A percentile compares a stretch with the other conserved stretches of the same genome.
Conservation (phyloP, 1,139 yeast species). For the Saccharomycopsis phalli region DNA sequence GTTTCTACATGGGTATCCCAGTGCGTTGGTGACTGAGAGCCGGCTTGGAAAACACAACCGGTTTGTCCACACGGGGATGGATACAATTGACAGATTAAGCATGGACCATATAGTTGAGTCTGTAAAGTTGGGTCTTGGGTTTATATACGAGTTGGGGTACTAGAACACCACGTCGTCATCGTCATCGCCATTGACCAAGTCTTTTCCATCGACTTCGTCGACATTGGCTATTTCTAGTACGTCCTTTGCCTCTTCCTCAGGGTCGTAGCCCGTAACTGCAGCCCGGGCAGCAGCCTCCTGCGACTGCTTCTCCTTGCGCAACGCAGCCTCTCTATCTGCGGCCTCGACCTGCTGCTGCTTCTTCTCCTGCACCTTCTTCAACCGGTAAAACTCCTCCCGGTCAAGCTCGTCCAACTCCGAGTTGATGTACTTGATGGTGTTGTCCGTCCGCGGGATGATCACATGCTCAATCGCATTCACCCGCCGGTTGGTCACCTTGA, state of each 20-base stretch:
- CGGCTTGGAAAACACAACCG: slow-evolving; percentile 55
- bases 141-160: slow-evolving; percentile 53
- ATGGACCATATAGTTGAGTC: slow-evolving; percentile 74
- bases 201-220: slow-evolving; percentile 3
- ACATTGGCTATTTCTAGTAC: slow-evolving; percentile 12
- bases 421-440: slow-evolving; percentile 86
- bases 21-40: slow-evolving; percentile 74
- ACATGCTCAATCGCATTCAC: slow-evolving; percentile 98
- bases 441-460: slow-evolving; percentile 94
- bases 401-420: slow-evolving; percentile 96
- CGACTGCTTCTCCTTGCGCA: slow-evolving; percentile 28
- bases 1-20: slow-evolving; percentile 70
- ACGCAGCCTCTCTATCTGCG: slow-evolving; percentile 45
- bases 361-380: slow-evolving; percentile 95
- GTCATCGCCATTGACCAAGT: slow-evolving; percentile 19
- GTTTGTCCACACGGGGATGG: slow-evolving; percentile 67
- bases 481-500: slow-evolving; percentile 95
- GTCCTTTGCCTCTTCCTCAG: slow-evolving; percentile 15
- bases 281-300: background rate
- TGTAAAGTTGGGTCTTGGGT: slow-evolving; percentile 64
- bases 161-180: slow-evolving; percentile 20
- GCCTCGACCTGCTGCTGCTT: slow-evolving; percentile 72
- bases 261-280: slow-evolving; percentile 7
- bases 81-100: slow-evolving; percentile 73
- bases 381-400: slow-evolving; percentile 93